Evolutionary conservation across 2,329 filamentous ascomycete species (phyloP).

Genomic region (Aspergillus phoenicis): DNA sequence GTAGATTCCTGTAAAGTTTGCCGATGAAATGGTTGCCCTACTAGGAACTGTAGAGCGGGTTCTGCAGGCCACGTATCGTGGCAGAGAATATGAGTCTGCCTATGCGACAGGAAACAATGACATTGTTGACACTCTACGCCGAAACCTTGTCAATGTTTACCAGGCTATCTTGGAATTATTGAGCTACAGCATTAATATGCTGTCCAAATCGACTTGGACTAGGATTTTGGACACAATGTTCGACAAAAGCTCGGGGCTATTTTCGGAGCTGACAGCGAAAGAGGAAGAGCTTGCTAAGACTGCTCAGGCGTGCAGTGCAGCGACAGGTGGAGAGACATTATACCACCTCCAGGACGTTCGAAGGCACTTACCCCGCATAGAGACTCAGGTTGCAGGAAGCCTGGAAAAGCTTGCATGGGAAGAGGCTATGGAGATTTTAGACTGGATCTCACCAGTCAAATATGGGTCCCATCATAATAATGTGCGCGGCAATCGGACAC

Average conservation of each 20-base stretch:
- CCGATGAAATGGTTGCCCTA: slow-evolving; percentile 22
- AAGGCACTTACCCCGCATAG: background rate
- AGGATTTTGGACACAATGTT: background rate
- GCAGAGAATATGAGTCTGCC: slow-evolving; percentile 20
- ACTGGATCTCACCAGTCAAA: slow-evolving; percentile 25
- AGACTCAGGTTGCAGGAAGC: background rate
- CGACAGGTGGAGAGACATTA: background rate
- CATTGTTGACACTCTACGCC: background rate
- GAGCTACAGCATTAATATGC: background rate
- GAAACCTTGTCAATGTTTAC: background rate
- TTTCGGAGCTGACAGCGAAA: background rate
- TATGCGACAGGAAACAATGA: background rate
- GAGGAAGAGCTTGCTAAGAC: background rate
- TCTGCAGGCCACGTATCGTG: slow-evolving; percentile 18
- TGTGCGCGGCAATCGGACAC: slow-evolving; percentile 13
- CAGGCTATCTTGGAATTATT: background rate
- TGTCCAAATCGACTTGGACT: background rate
- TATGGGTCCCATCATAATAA: slow-evolving; percentile 20
- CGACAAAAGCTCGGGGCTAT: background rate
- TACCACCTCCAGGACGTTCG: background rate
- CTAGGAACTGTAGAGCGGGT: slow-evolving; percentile 18
- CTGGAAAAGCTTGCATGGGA: background rate
- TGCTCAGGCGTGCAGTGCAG: background rate
- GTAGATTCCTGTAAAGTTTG: slow-evolving; percentile 34
- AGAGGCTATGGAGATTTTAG: slow-evolving; percentile 11